Evolutionary conservation across 441 rosid genomes (phyloP), one percentile per base, ranked within the genome.

Genomic region (Breynia disticha): DNA sequence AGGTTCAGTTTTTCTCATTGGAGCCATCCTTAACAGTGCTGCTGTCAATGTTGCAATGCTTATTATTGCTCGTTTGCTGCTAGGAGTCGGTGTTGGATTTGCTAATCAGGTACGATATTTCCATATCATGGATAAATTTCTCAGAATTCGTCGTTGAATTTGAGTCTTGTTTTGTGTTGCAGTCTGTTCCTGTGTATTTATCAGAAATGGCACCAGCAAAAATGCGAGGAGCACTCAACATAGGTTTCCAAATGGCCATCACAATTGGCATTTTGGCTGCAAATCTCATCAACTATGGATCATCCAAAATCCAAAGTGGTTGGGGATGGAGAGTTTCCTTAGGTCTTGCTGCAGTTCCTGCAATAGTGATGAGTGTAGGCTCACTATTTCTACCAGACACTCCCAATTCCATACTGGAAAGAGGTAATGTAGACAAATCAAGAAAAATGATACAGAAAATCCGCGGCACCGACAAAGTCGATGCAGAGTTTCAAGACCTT

Each of bases 71-170:
- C 79, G 82, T 49, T 50, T 81, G 59, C 38, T 76, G 61, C 84
- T 78, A 37, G 84, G 84, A 17, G 70, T 81, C 0, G 84, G 84
- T 37, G 87, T 81, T 58, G 87, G 84, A 11, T 78, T 81, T 22
- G 78, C 82, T 54, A 81, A 78, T 61, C 83, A 79, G 79, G 82
- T 76, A 22, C 42, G 59, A 10, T 16, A 24, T 24, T 24, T 24
- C 32, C 32, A 2, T 24, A 24, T 24, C 32, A 24, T 24, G 32
- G 32, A 24, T 24, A 24, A 24, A 24, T 24, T 24, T 3, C 3
- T 24, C n/a, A 7, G 32, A 24, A 24, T 24, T 2, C 11, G 12
- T 2, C 5, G 11, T 15, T 11, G 32, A 24, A 24, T 38, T 35
- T 38, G 4, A 10, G 4, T 35, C 15, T n/a, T 21, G 19, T 16